Evolutionary conservation across 306 rosid genomes (phyloP), one percentile per base, ranked within the genome.

Genomic region (Pyrus communis): DNA sequence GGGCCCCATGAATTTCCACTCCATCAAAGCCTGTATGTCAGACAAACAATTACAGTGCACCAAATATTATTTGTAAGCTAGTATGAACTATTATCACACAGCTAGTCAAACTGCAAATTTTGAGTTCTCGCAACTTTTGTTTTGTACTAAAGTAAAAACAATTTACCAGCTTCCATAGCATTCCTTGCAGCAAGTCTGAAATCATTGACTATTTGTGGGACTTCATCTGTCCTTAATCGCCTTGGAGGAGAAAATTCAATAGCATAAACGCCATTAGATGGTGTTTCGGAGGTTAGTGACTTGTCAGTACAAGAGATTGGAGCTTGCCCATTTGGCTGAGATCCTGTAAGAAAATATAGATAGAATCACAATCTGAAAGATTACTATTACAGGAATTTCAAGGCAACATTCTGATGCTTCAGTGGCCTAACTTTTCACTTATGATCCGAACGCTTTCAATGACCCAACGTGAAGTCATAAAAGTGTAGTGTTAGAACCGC

Each of bases 101-200:
- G 9, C 45, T 42, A 42, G 45, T 42, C 45, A 9, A 42, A 42
- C 45, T 9, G 11, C 45, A 42, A 9, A 10, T 42, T 25, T 12
- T 25, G 2, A 12, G 30, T 23, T 25, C 3, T 7, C 11, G 9
- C 15, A 31, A 31, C 10, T 31, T n/a, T 22, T 22, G 22, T 31
- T 54, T 54, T 8, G 13, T 71, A 19, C n/a, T 7, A 11, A 71
- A 19, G 0, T 3, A 3, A 7, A 28, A 38, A 31, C 25, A 52
- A 72, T 35, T 57, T 80, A 91, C 97, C 97, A 57, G 95, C 97
- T 89, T 91, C 87, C 7, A 91, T 91, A 28, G 93, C 93, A 70
- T 86, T 89, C 63, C 82, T 81, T 33, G 91, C 89, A 9, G 91
- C 93, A 45, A 74, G 78, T 75, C 88, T 84, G 68, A 88, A 91